Base-by-base conservation (phyloP, 2,329 filamentous ascomycete species). In the Graphiopsis chlorocephala region DNA sequence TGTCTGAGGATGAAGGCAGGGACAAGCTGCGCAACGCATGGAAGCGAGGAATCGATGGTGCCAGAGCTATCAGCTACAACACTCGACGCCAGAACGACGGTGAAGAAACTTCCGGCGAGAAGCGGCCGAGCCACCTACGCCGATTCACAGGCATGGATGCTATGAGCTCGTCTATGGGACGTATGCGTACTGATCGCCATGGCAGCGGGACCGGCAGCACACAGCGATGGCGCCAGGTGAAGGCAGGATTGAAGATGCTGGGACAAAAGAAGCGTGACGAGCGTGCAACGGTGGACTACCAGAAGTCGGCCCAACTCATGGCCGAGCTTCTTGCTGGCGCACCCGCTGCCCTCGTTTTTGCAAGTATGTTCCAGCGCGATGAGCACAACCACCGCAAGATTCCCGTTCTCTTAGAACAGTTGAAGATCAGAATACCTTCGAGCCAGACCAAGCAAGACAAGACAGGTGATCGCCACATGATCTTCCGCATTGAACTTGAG, bases 291-390 rank as follows among this genome's bases (percentile, higher is more conserved):
- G 90, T 97, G 66, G 95, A 99, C 76, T 93, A 95, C 74, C 89
- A 91, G 73, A 99, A 98, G 77, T 98, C 94, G 11, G 93, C 95
- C 2, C 95, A 99, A 77, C 83, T 99, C 55, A 94, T 99, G 86
- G 95, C 95, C 1, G 95, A 99, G 78, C 82, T 99, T 42, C 86
- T 95, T 57, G 96, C 95, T 50, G 95, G 93, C 62, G 92, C 93
- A 1, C 95, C 95, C 3, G 95, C 95, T 26, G 95, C 94, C 23
- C 82, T 99, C 65, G 96, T 99, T 78, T 82, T 99, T 61, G 95
- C 95, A 8, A 97, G 93, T 74, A 97, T 98, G 91, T 95, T 98
- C 72, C 95, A 98, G 79, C 86, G 95, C 64, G 95, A 99, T 72
- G 95, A 99, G 78, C 92, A 97, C 72, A 93, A 94, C 57, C 95